phyloP scores from a whole-genome alignment of 257 asterid species.

The Rubia yunnanensis region DNA sequence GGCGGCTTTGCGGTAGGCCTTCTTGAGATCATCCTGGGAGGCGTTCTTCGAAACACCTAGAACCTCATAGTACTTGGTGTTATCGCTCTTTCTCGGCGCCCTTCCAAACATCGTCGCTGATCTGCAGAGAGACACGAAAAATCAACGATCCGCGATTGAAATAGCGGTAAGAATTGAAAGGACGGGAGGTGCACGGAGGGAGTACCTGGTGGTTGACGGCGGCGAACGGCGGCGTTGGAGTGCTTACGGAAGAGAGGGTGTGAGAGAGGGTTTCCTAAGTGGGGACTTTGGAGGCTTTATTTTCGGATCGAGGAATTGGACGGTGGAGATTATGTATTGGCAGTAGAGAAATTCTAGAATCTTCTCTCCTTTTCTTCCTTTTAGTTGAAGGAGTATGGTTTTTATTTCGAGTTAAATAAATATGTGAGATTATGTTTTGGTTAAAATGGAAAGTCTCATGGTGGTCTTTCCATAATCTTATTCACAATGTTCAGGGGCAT shows the following conservation, averaged over 20 bases:
- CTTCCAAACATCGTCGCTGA: slow-evolving; percentile 57
- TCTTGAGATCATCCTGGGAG: slow-evolving; percentile 66
- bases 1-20: slow-evolving; percentile 74
- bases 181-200: not conserved
- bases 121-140: not conserved
- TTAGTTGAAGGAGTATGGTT: not conserved
- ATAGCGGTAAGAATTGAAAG: not conserved
- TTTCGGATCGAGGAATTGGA: slow-evolving; percentile 9
- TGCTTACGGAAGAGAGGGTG: not conserved
- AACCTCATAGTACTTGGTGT: slow-evolving; percentile 69
- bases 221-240: not conserved
- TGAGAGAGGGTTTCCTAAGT: slow-evolving; percentile 10
- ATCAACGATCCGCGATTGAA: not conserved
- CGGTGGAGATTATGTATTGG: slow-evolving; percentile 34
- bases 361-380: not conserved
- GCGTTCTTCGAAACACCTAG: slow-evolving; percentile 64
- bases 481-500: too few species aligned
- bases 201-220: not conserved
- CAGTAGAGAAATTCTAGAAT: slow-evolving; percentile 11
- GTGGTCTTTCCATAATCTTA: too few species aligned
- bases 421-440: too few species aligned
- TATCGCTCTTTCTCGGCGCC: slow-evolving; percentile 67
- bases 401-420: too few species aligned
- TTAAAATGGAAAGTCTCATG: too few species aligned
- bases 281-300: slow-evolving; percentile 19